Conservation (phyloP, 768 basidiomycete species). For the Pholiota microspora region DNA sequence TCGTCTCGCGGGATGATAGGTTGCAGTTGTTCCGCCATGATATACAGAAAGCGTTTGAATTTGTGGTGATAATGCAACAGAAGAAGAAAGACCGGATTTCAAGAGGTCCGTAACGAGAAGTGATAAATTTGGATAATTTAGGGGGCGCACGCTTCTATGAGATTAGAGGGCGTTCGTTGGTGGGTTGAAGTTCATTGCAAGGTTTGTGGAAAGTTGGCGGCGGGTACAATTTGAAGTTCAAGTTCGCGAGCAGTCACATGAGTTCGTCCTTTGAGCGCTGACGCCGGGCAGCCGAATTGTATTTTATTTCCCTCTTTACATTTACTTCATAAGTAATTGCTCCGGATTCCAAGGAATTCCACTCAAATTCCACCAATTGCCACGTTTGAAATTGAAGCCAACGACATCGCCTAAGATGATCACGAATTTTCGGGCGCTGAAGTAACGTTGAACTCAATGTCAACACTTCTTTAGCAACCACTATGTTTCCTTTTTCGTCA, state of each 20-base stretch:
- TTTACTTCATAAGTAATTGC: no score
- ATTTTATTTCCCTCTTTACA: no score
- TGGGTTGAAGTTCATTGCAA: neutral
- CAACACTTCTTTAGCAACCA: neutral
- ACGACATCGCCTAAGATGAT: no score
- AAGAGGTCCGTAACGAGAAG: neutral
- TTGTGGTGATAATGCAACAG: neutral
- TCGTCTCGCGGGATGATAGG: constrained; percentile 41
- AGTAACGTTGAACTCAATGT: no score
- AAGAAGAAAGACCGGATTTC: neutral
- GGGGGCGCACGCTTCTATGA: neutral
- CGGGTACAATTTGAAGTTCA: neutral
- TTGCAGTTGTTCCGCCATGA: constrained; percentile 37
- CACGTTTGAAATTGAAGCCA: no score
- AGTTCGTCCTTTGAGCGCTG: no score
- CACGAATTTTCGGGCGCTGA: no score
- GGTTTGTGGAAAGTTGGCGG: neutral
- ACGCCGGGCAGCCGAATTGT: no score
- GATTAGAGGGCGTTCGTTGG: neutral
- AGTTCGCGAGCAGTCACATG: neutral
- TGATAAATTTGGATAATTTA: neutral
- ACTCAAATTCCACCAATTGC: no score
- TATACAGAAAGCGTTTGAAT: neutral
- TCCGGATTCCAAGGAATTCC: no score
- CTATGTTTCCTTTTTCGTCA: neutral